Conservation (phyloP, 495 filamentous ascomycete species). For the Neurospora terricola region DNA sequence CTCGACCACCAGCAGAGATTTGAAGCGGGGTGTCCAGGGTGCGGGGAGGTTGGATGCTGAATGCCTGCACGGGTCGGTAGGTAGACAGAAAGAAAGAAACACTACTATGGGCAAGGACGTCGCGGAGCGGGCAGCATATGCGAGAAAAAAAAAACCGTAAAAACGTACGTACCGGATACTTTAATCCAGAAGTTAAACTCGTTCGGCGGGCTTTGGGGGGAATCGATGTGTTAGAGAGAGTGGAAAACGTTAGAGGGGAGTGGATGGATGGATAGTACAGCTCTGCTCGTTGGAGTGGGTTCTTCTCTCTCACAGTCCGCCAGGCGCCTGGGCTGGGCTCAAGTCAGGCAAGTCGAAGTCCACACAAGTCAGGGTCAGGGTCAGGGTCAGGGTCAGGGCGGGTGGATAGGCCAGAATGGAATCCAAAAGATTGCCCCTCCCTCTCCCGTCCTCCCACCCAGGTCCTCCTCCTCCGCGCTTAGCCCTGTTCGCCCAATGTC, state of each 20-base stretch:
- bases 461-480: not conserved
- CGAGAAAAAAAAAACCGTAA: not conserved
- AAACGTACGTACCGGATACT: not conserved
- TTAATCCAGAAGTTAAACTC: not conserved
- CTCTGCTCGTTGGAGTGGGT: not conserved
- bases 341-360: not conserved
- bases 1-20: not conserved
- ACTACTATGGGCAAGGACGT: conserved; percentile 2
- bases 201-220: not conserved
- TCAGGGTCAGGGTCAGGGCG: not conserved
- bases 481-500: not conserved
- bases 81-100: conserved; percentile 12
- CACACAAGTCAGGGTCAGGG: not conserved
- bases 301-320: not conserved
- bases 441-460: not conserved
- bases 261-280: not conserved
- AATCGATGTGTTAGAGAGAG: not conserved
- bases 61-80: conserved; percentile 1
- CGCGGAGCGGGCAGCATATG: not conserved
- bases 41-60: not conserved
- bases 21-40: not conserved
- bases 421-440: not conserved
- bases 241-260: not conserved
- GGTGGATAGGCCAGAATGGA: not conserved
- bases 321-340: not conserved